Evolutionary conservation across 129 eudicot species (phyloP).

Genomic region (Chrysanthemum lavandulifolium): DNA sequence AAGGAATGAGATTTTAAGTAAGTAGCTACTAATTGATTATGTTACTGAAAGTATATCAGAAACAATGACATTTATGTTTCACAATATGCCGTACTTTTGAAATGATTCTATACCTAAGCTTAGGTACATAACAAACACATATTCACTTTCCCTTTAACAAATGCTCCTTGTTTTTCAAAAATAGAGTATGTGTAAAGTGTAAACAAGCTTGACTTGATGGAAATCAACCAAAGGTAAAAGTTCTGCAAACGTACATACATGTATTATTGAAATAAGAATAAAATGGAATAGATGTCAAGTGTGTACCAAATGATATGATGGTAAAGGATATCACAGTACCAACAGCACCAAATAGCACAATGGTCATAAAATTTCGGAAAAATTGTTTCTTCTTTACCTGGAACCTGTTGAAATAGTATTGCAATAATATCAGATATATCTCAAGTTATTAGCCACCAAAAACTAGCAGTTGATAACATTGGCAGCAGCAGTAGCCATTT

Average conservation of each 20-base stretch:
- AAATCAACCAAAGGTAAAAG: conserved; percentile 1
- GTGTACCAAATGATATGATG: conserved; percentile 82
- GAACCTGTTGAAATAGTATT: conserved; percentile 56
- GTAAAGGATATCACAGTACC: conserved; percentile 81
- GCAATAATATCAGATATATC: conserved; percentile 11
- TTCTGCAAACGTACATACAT: no score
- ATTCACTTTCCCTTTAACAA: no score
- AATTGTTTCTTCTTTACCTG: conserved; percentile 89
- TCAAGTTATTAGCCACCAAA: conserved; percentile 6
- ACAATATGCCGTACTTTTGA: no score
- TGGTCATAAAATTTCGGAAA: conserved; percentile 89
- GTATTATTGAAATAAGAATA: not conserved
- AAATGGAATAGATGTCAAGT: conserved; percentile 11
- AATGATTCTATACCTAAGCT: no score
- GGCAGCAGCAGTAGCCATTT: not conserved
- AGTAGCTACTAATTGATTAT: not conserved
- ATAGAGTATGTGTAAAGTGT: conserved; percentile 4
- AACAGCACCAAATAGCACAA: conserved; percentile 82
- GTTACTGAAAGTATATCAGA: conserved; percentile 11
- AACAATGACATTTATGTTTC: not conserved
- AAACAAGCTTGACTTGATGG: conserved; percentile 12
- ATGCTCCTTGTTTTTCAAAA: no score
- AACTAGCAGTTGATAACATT: not conserved
- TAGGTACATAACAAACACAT: no score
- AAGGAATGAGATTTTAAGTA: conserved; percentile 15